Evolutionary conservation across 345 rosid species (phyloP).

Genomic region (Hibiscus syriacus): DNA sequence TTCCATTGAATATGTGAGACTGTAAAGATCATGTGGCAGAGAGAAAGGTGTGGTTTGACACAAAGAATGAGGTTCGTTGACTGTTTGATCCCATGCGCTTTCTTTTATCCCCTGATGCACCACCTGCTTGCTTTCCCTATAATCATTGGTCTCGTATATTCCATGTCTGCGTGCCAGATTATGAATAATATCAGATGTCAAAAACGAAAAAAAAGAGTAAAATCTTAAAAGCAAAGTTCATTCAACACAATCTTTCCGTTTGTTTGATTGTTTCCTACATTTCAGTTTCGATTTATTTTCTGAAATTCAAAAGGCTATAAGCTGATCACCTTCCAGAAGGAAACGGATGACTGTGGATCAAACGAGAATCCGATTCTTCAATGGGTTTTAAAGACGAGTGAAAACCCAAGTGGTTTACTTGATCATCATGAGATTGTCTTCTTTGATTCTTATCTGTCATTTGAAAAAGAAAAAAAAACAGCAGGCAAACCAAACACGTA

Average conservation of each 20-base stretch:
- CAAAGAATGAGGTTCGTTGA: slow-evolving; percentile 7
- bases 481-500: not conserved
- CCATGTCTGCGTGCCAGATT: slow-evolving; percentile 35
- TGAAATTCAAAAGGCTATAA: not conserved
- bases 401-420: slow-evolving; percentile 20
- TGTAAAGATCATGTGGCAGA: slow-evolving; percentile 14
- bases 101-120: slow-evolving; percentile 23
- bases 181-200: slow-evolving; percentile 17
- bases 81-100: slow-evolving; percentile 24
- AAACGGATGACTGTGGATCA: slow-evolving; percentile 12
- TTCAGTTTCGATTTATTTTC: not conserved
- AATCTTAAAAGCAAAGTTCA: slow-evolving; percentile 22
- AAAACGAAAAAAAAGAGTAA: slow-evolving; percentile 15
- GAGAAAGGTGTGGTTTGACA: slow-evolving; percentile 19
- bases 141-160: slow-evolving; percentile 33
- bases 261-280: slow-evolving; percentile 22
- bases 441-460: slow-evolving; percentile 29
- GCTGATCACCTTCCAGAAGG: slow-evolving; percentile 37
- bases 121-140: slow-evolving; percentile 18
- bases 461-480: not conserved
- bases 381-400: no score
- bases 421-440: slow-evolving; percentile 30
- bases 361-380: slow-evolving; percentile 37
- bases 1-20: slow-evolving; percentile 14
- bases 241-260: slow-evolving; percentile 16